Evolutionary conservation across 495 filamentous ascomycete genomes (phyloP), one percentile per base, ranked within the genome.

Genomic region (Astrothelium macrocarpum): DNA sequence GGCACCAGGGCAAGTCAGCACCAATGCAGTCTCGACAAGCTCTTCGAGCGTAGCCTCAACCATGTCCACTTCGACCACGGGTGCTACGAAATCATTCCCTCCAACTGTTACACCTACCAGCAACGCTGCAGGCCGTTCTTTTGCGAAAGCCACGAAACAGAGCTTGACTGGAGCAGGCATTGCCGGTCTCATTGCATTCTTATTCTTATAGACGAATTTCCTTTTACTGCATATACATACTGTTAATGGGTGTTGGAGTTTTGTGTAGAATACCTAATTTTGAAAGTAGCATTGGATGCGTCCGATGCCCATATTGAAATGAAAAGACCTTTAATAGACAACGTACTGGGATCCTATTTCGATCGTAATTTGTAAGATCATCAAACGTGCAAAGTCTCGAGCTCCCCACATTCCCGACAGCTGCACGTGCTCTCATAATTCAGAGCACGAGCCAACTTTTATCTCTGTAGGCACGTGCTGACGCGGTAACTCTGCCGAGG

Each of bases 181-280:
- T 11, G 49, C 49, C 25, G 49, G 49, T 26, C 25, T 56, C 7
- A 16, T 25, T 28, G 49, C 49, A 9, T 56, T 56, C 49, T 29
- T 56, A 16, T 56, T 56, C 25, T 20, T 56, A 25, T 56, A 56
- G 49, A 56, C 49, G 49, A 56, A 56, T 56, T 56, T 56, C 49
- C n/a, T 29, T 29, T 56, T 56, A n/a, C 29, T 56, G 25, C 49
- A 56, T 56, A 56, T 26, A 56, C 20, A 56, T 25, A 26, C 25
- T 20, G 2, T 56, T 56, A 56, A 56, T 56, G 9, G 49, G 11
- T 20, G n/a, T 9, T 56, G 49, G 49, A 56, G 49, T 56, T 56
- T 11, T 3, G 16, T 29, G 49, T 28, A 56, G 25, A 26, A 25
- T 29, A 29, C 16, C 26, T 56, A 56, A 56, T 56, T 28, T 9